Evolutionary conservation across 305 asterid species (phyloP).

Genomic region (Solanum chacoense): DNA sequence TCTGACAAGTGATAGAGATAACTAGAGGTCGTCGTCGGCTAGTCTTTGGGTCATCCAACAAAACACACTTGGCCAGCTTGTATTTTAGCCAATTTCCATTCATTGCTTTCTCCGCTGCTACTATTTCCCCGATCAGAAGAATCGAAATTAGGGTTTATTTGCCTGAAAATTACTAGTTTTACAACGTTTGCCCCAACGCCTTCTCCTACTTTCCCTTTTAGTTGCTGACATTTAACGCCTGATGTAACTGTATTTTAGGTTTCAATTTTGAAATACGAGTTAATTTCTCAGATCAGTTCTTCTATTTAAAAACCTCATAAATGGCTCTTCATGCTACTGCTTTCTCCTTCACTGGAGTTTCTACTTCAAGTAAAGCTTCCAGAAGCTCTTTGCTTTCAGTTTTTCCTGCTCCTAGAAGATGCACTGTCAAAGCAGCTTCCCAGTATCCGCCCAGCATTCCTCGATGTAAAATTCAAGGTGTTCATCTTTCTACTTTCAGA

Average conservation of each 20-base stretch:
- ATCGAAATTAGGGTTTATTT: background rate
- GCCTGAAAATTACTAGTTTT: background rate
- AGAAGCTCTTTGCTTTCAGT: slow-evolving; percentile 16
- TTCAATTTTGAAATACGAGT: background rate
- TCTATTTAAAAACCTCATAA: background rate
- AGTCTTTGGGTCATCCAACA: background rate
- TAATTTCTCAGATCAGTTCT: background rate
- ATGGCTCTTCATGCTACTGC: slow-evolving; percentile 52
- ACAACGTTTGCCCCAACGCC: background rate
- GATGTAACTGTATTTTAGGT: background rate
- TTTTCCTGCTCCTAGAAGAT: slow-evolving; percentile 24
- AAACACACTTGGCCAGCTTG: background rate
- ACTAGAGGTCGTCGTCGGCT: background rate
- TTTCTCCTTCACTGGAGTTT: slow-evolving; percentile 37
- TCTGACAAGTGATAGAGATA: background rate
- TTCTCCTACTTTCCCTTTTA: background rate
- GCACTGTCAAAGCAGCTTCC: slow-evolving; percentile 28
- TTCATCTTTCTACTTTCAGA: background rate
- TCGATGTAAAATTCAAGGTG: slow-evolving; percentile 47
- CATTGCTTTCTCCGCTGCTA: slow-evolving; percentile 10
- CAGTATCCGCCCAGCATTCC: slow-evolving; percentile 20
- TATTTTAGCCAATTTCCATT: background rate
- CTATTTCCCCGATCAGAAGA: background rate
- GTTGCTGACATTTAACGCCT: background rate
- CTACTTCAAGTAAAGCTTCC: slow-evolving; percentile 29